Conservation (phyloP, 2,329 filamentous ascomycete genomes). For the Pseudopyricularia cyperi region DNA sequence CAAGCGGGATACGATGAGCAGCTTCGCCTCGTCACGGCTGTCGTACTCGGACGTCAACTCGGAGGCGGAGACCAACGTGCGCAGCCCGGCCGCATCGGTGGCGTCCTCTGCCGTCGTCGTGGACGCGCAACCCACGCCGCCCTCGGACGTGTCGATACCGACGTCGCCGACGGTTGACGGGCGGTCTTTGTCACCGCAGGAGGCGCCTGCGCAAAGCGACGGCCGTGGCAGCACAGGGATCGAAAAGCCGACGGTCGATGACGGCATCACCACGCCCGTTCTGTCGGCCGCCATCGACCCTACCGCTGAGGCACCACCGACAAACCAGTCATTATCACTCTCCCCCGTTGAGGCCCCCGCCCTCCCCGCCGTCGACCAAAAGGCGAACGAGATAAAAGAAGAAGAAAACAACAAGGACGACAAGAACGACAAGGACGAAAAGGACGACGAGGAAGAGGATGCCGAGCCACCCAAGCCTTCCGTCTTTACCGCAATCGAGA, state of each 20-base stretch:
- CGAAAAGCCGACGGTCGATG: neutral
- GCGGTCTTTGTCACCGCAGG: neutral
- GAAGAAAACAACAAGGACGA: too few species aligned
- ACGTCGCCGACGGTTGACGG: neutral
- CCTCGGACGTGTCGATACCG: neutral
- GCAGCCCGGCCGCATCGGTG: neutral
- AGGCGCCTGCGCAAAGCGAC: neutral
- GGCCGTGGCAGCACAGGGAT: neutral
- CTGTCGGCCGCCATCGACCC: neutral
- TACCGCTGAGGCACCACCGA: neutral
- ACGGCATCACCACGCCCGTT: neutral
- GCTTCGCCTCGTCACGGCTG: slow-evolving; percentile 6
- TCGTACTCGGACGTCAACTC: slow-evolving; percentile 5
- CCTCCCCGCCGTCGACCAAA: neutral
- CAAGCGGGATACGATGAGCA: slow-evolving; percentile 13
- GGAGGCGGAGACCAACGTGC: neutral
- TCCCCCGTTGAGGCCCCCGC: neutral
- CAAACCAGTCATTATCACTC: too few species aligned
- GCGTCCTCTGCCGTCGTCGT: neutral
- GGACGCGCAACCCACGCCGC: neutral
- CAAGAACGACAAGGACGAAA: neutral
- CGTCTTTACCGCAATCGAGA: neutral
- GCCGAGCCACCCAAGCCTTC: neutral
- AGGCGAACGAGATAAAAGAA: too few species aligned
- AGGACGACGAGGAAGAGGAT: neutral